These are phyloP conservation scores for Leccinum longicurvipes DNA, from an alignment of 768 basidiomycete genomes.

Conservation along the genomic window DNA sequence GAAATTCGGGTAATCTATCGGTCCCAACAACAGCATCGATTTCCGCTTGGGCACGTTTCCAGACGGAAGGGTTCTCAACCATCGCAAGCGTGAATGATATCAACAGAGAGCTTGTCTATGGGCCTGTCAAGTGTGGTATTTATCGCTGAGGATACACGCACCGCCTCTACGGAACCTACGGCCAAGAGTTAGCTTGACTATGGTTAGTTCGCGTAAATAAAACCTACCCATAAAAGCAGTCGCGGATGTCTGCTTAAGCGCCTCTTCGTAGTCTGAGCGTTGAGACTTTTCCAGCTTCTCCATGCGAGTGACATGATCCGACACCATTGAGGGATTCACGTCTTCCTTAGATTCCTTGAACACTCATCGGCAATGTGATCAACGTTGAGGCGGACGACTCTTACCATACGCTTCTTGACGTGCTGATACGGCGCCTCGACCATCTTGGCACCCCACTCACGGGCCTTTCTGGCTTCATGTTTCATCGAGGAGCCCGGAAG, in stretches of 20 bases:
- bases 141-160: not conserved
- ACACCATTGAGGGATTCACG: slow-evolving; percentile 12
- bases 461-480: slow-evolving; percentile 7
- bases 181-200: not conserved
- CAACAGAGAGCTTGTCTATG: not conserved
- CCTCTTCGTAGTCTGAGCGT: slow-evolving; percentile 10
- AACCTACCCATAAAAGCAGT: slow-evolving; percentile 17
- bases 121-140: not conserved
- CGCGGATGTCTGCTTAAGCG: slow-evolving; percentile 13
- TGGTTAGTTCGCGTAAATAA: too few species aligned
- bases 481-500: slow-evolving; percentile 18
- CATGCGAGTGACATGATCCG: slow-evolving; percentile 10
- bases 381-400: not conserved
- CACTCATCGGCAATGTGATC: not conserved
- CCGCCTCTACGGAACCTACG: slow-evolving; percentile 15
- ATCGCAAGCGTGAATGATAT: slow-evolving; percentile 11
- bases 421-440: slow-evolving; percentile 17
- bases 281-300: slow-evolving; percentile 3
- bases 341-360: slow-evolving; percentile 7
- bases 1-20: slow-evolving; percentile 7
- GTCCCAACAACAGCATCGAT: slow-evolving; percentile 9
- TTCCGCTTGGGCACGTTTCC: slow-evolving; percentile 10
- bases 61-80: slow-evolving; percentile 10
- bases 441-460: slow-evolving; percentile 7
- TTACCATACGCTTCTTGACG: slow-evolving; percentile 5